Conservation (phyloP, 768 basidiomycete genomes). For the Lyophyllum atratum region DNA sequence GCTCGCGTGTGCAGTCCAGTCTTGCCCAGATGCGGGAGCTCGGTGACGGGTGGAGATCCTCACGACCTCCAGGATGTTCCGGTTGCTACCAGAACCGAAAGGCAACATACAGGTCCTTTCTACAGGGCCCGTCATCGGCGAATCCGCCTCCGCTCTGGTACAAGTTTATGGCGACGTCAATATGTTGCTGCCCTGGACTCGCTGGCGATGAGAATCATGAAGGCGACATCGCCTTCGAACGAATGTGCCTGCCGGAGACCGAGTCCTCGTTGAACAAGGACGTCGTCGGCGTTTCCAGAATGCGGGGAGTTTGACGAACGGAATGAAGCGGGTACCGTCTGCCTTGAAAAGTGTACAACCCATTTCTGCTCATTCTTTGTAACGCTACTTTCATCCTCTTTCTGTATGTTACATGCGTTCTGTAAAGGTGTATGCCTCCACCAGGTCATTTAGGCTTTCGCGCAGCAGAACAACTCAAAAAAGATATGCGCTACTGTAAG, state of each 20-base stretch:
- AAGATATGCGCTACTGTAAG: neutral
- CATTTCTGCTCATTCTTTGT: constrained; percentile 11
- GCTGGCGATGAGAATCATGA: constrained; percentile 73
- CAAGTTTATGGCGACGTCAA: constrained; percentile 64
- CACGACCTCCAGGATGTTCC: constrained; percentile 62
- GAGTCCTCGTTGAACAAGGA: constrained; percentile 22
- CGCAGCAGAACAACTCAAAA: neutral
- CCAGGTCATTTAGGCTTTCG: too few species aligned
- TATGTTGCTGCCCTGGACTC: constrained; percentile 79
- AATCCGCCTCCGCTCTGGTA: constrained; percentile 30
- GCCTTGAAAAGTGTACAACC: constrained; percentile 29
- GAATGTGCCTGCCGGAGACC: constrained; percentile 21
- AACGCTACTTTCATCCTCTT: constrained; percentile 1
- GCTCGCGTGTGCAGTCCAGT: constrained; percentile 63
- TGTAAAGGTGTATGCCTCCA: constrained; percentile 5
- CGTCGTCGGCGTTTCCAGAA: constrained; percentile 35
- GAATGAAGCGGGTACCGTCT: constrained; percentile 46
- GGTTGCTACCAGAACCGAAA: constrained; percentile 45
- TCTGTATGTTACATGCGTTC: neutral
- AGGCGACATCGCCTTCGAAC: constrained; percentile 52
- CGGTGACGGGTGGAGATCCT: constrained; percentile 76
- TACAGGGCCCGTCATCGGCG: constrained; percentile 30
- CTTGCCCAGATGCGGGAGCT: constrained; percentile 75
- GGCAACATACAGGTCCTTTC: constrained; percentile 39
- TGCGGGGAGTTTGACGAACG: constrained; percentile 47